Evolutionary conservation across 805 yeast species (phyloP), one percentile per base, ranked within the genome.

Genomic region (Sungouiozyma ichnusensis): DNA sequence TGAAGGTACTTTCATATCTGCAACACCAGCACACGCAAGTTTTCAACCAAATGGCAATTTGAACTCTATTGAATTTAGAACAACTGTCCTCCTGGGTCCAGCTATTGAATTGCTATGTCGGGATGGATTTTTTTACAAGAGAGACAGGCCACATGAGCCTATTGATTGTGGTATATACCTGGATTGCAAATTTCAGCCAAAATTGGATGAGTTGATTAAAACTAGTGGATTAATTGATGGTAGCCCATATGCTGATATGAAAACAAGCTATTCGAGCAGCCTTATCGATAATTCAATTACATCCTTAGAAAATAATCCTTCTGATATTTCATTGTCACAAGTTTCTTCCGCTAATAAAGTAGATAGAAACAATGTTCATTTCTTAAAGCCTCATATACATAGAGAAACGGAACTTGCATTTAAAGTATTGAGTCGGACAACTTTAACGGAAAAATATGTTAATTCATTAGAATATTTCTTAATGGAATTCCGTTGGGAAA

Each of bases 401-500:
- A 31, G 36, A 7, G 65, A 61, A 42, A 53, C 63, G 1, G 57
- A 53, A 20, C 33, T 49, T 16, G 55, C 64, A 0, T 56, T 50
- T 41, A 38, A 46, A 14, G 48, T 60, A 7, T 41, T 61, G 35
- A 48, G 57, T 35, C 49, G 51, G 15, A 57, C 56, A 2, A 58
- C 57, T 1, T 42, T 61, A 33, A 61, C 64, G 2, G 64, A 61
- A 44, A 55, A 50, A 35, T 61, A 60, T 43, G 63, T 61, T 20
- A 61, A 61, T 38, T 55, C 61, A 13, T 44, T 61, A 29, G 64
- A 60, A 44, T 61, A 60, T 42, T 61, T 61, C 38, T 45, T 60
- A 15, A 57, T 61, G 64, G 65, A 61, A 40, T 61, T 61, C 37
- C 48, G 58, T 29, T 61, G 65, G 65, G 65, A 61, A 39, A 61